Evolutionary conservation across 257 asterid species (phyloP).

Genomic region (Nicotiana otophora): DNA sequence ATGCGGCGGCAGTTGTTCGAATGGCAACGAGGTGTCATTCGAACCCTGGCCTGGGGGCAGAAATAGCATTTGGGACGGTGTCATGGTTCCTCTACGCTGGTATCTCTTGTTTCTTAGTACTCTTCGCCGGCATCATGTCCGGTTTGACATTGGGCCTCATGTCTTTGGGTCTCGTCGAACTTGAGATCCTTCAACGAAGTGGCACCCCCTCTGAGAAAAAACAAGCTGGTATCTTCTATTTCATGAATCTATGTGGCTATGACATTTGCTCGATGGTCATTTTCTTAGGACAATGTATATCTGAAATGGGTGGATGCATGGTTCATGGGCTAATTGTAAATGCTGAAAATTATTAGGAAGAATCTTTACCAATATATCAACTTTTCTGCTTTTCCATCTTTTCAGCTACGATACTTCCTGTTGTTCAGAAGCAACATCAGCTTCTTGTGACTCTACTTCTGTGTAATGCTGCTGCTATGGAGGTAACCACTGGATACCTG

Average conservation of each 20-base stretch:
- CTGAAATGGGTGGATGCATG: no score
- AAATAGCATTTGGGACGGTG: slow-evolving; percentile 69
- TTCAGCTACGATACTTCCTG: slow-evolving; percentile 80
- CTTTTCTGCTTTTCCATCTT: not conserved
- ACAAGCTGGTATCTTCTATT: slow-evolving; percentile 54
- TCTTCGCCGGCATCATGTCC: slow-evolving; percentile 92
- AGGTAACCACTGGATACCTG: slow-evolving; percentile 38
- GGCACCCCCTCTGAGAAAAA: slow-evolving; percentile 73
- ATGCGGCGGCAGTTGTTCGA: slow-evolving; percentile 49
- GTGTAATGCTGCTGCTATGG: slow-evolving; percentile 92
- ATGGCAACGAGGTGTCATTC: slow-evolving; percentile 25
- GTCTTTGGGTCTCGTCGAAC: slow-evolving; percentile 92
- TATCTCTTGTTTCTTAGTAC: slow-evolving; percentile 60
- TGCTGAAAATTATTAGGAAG: not conserved
- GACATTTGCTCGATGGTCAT: no score
- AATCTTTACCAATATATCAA: not conserved
- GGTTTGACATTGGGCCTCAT: slow-evolving; percentile 86
- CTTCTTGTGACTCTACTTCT: slow-evolving; percentile 91
- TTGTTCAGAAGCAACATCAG: slow-evolving; percentile 95
- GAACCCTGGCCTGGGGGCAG: slow-evolving; percentile 35
- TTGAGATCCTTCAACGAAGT: slow-evolving; percentile 90
- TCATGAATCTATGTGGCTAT: not conserved
- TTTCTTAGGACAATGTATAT: no score
- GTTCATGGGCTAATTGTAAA: no score
- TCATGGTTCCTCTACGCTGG: slow-evolving; percentile 80